Base-by-base conservation (phyloP, 768 basidiomycete genomes). In the Lactarius sanguifluus region DNA sequence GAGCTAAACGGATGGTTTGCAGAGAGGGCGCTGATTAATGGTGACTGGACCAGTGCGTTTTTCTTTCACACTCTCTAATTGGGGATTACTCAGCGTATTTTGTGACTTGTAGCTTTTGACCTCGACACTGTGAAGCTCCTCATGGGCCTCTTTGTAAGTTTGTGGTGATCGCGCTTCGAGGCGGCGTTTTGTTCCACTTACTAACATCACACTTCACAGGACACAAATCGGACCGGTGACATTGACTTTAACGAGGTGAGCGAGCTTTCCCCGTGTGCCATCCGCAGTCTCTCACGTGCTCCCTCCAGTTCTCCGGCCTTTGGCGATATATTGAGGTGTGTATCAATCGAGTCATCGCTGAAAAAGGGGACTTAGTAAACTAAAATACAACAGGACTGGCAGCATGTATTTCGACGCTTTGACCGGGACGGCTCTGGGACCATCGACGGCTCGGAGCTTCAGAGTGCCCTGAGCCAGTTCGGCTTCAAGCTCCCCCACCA, bases 51-150 rank as follows among this genome's bases (percentile, higher is more conserved):
- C 72, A 86, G 91, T 92, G 70, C 75, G 91, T 80, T 54, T 54
- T 38, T 23, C 13, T 54, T 32, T 18, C 9, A 43, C 20, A 38
- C 1, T 7, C 40, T 36, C 15, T 38, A 7, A 23, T 38, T 12
- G 5, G 5, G 16, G 23, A 50, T 47, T 23, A 47, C 54, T 32
- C 32, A 56, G 2, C 15, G 23, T 62, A 12, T 54, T 54, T 43
- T 15, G 16, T 32, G 6, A 12, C 16, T 45, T 41, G 15, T 60
- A 91, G 91, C 87, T 12, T 94, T 94, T 72, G 92, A 93, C 77
- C 77, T 91, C 64, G 92, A 93, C 72, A 94, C 92, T n/a, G 89
- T 93, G 74, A 92, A 91, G 79, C 81, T 92, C 41, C 79, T 93
- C 67, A 91, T 94, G 88, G 80, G 81, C 38, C 83, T 93, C 68